Percentiles rank a stretch among this genome's conserved stretches.
phyloP scores from a whole-genome alignment of 2,329 filamentous ascomycete species.

The Pseudopyricularia cyperi region DNA sequence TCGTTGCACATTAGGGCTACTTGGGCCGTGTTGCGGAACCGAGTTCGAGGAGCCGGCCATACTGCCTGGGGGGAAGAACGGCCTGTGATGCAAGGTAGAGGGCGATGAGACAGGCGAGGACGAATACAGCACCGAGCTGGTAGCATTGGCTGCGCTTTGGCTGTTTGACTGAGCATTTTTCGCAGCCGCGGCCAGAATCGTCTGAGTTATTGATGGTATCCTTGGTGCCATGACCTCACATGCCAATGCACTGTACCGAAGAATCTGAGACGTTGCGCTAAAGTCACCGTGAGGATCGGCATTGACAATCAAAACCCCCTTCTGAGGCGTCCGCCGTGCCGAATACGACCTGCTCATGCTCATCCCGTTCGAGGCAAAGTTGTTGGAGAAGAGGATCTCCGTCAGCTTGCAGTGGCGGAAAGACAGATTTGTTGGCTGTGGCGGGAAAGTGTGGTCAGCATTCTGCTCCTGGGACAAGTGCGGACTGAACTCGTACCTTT shows the following conservation, averaged over 20 bases:
- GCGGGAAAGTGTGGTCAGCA: neutral
- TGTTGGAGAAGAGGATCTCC: constrained; percentile 79
- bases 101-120: neutral
- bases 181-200: constrained; percentile 37
- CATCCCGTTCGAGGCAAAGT: constrained; percentile 51
- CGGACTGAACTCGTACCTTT: constrained; percentile 59
- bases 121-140: constrained; percentile 1
- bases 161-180: constrained; percentile 3
- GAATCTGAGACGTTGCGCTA: constrained; percentile 91
- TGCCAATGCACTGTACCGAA: constrained; percentile 86
- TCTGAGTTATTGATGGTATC: constrained; percentile 68
- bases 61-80: constrained; percentile 25
- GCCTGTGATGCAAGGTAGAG: constrained; percentile 20
- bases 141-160: neutral
- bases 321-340: constrained; percentile 58
- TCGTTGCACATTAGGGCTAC: constrained; percentile 15
- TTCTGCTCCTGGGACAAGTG: neutral
- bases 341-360: constrained; percentile 24
- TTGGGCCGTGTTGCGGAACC: constrained; percentile 6
- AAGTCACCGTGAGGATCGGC: constrained; percentile 88
- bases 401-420: constrained; percentile 79
- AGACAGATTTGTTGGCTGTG: constrained; percentile 29
- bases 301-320: constrained; percentile 90
- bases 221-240: constrained; percentile 86
- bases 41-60: constrained; percentile 10